Base-by-base conservation (phyloP, 2,329 filamentous ascomycete species). In the Aspergillus puulaauensis region DNA sequence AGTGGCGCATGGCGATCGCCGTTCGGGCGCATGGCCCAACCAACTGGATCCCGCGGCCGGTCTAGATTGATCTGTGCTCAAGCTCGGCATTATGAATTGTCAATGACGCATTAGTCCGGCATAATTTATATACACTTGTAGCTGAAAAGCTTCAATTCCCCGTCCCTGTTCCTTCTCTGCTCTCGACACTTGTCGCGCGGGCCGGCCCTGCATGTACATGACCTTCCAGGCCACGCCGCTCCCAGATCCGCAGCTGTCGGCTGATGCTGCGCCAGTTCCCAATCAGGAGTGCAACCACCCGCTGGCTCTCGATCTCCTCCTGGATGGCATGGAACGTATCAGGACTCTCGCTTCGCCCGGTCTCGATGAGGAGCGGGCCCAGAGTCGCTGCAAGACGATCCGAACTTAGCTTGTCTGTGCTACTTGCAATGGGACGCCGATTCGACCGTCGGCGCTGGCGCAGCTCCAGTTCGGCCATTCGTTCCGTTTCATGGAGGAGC, bases 231-330 rank as follows among this genome's bases (percentile, higher is more conserved):
- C 56, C 56, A 47, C 58, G 56, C 52, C 61, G 52, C 49, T 67
- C 65, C 71, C 70, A 73, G n/a, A 57, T 40, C 52, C 63, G 62
- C 41, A 77, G 55, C 48, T 74, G 71, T 19, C 66, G 64, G 53
- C 69, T 73, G 17, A 78, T 64, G 3, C 59, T 63, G 11, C 66
- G 68, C 75, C 75, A 78, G 53, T 71, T 60, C 23, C 64, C 65
- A 45, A 77, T 62, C 58, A 78, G 52, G 64, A 76, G 68, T 24
- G 52, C 61, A 49, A 67, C 66, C 27, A 76, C 69, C 27, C 67
- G 64, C 27, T 67, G 64, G 19, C 67, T 63, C 17, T 71, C 65
- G 14, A 69, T 59, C 56, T 72, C 66, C 19, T 57, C 57, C 54
- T 67, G 63, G 50, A 69, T 61, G n/a, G 54, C 49, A 12, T 44